Base-by-base conservation (phyloP, 306 rosid species). In the Gastrolobium villosum region DNA sequence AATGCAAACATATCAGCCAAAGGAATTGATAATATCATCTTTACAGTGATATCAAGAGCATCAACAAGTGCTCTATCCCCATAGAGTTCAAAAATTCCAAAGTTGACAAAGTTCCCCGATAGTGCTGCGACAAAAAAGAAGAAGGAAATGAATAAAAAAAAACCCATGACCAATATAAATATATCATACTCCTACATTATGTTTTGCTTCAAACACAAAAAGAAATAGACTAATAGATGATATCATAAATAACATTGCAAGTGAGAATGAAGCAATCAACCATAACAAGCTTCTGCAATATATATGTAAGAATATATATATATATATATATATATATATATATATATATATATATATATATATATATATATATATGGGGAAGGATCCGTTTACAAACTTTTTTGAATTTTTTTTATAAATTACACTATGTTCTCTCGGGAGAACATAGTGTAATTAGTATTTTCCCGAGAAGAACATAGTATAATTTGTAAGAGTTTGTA, bases 51-150 rank as follows among this genome's bases (percentile, higher is more conserved):
- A 74, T 90, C 96, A 72, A 91, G 91, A 45, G 87, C 94, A 85
- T 94, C 96, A 56, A 90, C 74, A 48, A 94, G 92, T 44, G 97
- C 95, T 82, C 91, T 86, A 80, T 94, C 98, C 31, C 98, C 98
- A 70, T 94, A 94, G 31, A 94, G 89, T 79, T 94, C 98, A 88
- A 94, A 91, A 79, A 94, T 91, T 26, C 98, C 97, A 75, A 94
- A 94, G 89, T 94, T 94, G 79, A 90, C 97, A 76, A 88, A 94
- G 81, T 88, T 94, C 84, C 98, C 98, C 76, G 89, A 84, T 40
- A 94, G 86, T 53, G 96, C 98, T 94, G 89, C 79, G 65, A 65
- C 14, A 40, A 46, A 66, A 83, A 79, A 14, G 15, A 7, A 7
- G n/a, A n/a, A n/a, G 13, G 43, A n/a, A 84, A 54, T 54, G 49